A percentile compares a stretch with the other conserved stretches of the same genome.
Evolutionary conservation across 805 yeast species (phyloP).

Genomic region (Suhomyces canberraensis): DNA sequence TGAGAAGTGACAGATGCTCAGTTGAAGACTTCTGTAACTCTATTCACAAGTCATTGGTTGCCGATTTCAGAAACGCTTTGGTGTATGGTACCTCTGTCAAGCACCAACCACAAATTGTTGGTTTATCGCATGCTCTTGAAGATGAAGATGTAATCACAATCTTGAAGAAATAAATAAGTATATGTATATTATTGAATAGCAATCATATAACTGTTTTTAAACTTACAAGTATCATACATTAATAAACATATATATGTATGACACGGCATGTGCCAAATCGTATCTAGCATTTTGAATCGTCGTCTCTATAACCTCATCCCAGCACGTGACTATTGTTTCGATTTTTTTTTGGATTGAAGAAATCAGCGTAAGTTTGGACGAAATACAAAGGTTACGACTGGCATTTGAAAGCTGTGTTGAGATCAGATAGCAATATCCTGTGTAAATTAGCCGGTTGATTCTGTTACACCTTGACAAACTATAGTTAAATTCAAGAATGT

Average conservation of each 20-base stretch:
- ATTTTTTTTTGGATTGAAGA: constrained; percentile 3
- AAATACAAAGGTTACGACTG: background rate
- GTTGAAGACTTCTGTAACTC: constrained; percentile 96
- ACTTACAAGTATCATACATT: too few relatives aligned
- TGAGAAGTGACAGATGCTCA: constrained; percentile 75
- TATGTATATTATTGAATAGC: background rate
- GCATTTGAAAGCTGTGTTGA: background rate
- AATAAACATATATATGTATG: too few relatives aligned
- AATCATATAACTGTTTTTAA: too few relatives aligned
- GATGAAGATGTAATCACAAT: constrained; percentile 98
- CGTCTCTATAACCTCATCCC: constrained; percentile 4
- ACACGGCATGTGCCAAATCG: too few relatives aligned
- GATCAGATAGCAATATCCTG: background rate
- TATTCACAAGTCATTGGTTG: constrained; percentile 91
- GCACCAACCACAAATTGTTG: constrained; percentile 97
- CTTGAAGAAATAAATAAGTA: constrained; percentile 55
- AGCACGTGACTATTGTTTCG: constrained; percentile 2
- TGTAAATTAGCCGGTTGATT: too few relatives aligned
- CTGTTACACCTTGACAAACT: too few relatives aligned
- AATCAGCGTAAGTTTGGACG: background rate
- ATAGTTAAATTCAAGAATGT: constrained; percentile 4
- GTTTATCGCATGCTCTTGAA: constrained; percentile 74
- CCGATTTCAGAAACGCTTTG: constrained; percentile 87
- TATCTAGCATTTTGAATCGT: too few relatives aligned
- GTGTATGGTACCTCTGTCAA: constrained; percentile 94